A percentile compares a stretch with the other conserved stretches of the same genome.
phyloP scores from a whole-genome alignment of 2,329 filamentous ascomycete species.

The Sclerotinia trifoliorum region DNA sequence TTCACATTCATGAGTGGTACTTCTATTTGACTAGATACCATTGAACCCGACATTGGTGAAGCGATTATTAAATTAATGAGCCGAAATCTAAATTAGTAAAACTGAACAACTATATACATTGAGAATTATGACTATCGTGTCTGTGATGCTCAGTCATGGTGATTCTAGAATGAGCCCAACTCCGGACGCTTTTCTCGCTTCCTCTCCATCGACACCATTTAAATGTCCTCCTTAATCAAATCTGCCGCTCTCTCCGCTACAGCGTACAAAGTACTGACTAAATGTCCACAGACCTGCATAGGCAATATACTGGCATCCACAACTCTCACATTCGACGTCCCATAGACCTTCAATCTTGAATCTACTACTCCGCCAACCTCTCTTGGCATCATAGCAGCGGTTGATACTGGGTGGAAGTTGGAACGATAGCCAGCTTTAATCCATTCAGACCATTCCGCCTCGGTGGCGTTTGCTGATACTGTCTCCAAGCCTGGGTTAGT shows the following conservation, averaged over 20 bases:
- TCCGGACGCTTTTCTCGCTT: neutral
- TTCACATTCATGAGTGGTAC: neutral
- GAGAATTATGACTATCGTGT: neutral
- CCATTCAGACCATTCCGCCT: slow-evolving; percentile 21
- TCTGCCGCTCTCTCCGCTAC: slow-evolving; percentile 29
- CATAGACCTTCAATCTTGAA: slow-evolving; percentile 28
- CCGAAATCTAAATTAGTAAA: neutral
- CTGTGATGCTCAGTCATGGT: neutral
- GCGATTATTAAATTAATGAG: neutral
- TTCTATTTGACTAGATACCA: neutral
- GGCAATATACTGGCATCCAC: slow-evolving; percentile 31
- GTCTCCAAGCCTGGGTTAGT: slow-evolving; percentile 21
- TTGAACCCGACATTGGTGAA: no score
- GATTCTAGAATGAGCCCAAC: neutral
- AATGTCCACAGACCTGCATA: slow-evolving; percentile 26
- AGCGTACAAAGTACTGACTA: slow-evolving; percentile 28
- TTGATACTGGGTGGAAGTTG: slow-evolving; percentile 28
- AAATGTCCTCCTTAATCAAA: slow-evolving; percentile 23
- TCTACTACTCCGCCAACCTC: slow-evolving; percentile 30
- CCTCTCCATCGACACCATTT: neutral
- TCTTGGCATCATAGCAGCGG: slow-evolving; percentile 29
- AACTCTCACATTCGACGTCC: slow-evolving; percentile 27
- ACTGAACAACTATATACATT: neutral
- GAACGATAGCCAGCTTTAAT: slow-evolving; percentile 18
- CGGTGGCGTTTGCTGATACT: slow-evolving; percentile 20